phyloP scores from a whole-genome alignment of 495 filamentous ascomycete genomes.

The Talaromyces proteolyticus region DNA sequence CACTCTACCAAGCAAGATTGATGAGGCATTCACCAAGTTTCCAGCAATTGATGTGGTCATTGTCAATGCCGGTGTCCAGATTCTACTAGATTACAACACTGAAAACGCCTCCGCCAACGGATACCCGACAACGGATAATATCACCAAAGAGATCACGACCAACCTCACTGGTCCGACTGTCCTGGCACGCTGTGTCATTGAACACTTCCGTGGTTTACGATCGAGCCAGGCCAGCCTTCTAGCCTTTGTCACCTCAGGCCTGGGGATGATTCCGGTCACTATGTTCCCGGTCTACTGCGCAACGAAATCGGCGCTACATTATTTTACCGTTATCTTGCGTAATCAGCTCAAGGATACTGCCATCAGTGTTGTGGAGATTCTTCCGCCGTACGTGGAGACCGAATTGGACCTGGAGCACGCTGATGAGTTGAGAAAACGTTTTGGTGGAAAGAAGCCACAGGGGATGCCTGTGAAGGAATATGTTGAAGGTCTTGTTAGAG shows the following conservation, averaged over 20 bases:
- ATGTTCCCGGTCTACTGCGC: conserved; percentile 26
- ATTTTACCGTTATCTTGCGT: conserved; percentile 16
- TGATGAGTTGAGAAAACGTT: conserved; percentile 6
- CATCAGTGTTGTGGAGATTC: conserved; percentile 12
- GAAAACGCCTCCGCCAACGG: conserved; percentile 15
- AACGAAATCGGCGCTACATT: conserved; percentile 25
- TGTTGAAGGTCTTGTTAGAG: no score
- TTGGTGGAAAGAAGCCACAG: no score
- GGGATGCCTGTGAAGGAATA: no score
- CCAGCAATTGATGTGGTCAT: conserved; percentile 29
- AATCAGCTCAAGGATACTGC: conserved; percentile 12
- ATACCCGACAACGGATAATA: conserved; percentile 11
- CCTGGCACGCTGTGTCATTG: conserved; percentile 12
- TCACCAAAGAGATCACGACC: conserved; percentile 16
- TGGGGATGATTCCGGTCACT: conserved; percentile 22
- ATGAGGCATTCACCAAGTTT: conserved; percentile 13
- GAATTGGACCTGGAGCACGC: conserved; percentile 19
- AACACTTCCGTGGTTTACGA: background rate
- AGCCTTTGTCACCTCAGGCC: conserved; percentile 17
- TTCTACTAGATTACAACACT: conserved; percentile 1
- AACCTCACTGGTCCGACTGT: conserved; percentile 24
- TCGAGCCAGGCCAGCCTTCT: conserved; percentile 18
- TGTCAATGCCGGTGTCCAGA: conserved; percentile 21
- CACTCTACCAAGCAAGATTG: conserved; percentile 14
- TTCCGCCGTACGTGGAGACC: conserved; percentile 31